Conservation (phyloP, 1,284 basidiomycete species). For the Pseudozyma thailandica region DNA sequence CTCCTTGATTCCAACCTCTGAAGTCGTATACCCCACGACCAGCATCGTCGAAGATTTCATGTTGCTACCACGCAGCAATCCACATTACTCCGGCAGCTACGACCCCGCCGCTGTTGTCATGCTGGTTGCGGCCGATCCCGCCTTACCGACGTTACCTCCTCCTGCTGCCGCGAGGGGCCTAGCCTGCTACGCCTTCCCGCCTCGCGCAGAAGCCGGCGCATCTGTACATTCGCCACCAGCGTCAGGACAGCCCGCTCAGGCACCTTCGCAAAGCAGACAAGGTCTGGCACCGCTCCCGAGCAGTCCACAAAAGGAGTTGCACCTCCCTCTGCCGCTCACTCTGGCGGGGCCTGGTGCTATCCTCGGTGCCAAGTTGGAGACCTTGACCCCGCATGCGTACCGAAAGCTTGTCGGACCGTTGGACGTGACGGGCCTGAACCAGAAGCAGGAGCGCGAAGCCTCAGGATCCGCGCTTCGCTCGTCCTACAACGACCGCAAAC, state of each 20-base stretch:
- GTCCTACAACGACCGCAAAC: constrained; percentile 19
- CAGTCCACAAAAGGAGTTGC: constrained; percentile 34
- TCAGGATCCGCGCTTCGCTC: constrained; percentile 24
- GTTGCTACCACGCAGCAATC: constrained; percentile 77
- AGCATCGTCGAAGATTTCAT: constrained; percentile 76
- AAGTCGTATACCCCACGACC: constrained; percentile 73
- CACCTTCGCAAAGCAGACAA: neutral
- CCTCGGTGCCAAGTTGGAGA: constrained; percentile 51
- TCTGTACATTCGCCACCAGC: neutral
- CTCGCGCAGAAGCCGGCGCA: constrained; percentile 8
- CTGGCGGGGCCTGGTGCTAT: constrained; percentile 57
- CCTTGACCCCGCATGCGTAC: constrained; percentile 49
- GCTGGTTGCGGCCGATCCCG: constrained; percentile 57
- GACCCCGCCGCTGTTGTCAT: constrained; percentile 78
- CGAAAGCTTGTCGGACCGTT: constrained; percentile 50
- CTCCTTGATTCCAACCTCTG: constrained; percentile 71
- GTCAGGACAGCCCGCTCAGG: neutral
- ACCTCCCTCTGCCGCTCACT: constrained; percentile 57
- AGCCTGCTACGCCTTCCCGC: constrained; percentile 59
- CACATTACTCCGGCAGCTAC: constrained; percentile 77
- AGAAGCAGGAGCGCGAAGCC: constrained; percentile 39
- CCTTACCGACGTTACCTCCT: constrained; percentile 60
- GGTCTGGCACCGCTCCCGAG: neutral
- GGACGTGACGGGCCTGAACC: constrained; percentile 40
- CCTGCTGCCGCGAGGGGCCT: constrained; percentile 61